phyloP scores from a whole-genome alignment of 2,329 filamentous ascomycete species.

The Ophiocordyceps australis region DNA sequence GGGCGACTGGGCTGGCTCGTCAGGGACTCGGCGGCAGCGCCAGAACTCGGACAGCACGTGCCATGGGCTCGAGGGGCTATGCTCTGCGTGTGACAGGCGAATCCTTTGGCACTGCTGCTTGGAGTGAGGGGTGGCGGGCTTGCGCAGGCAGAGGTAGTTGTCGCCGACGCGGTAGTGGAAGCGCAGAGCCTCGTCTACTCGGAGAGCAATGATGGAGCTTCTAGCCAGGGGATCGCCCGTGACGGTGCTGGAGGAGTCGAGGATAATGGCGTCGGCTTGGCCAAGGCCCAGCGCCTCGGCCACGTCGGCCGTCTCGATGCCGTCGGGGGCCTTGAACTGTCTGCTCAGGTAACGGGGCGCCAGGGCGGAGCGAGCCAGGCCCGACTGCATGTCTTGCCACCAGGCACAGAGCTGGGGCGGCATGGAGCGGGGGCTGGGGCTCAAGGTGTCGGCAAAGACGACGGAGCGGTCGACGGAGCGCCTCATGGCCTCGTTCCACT shows the following conservation, averaged over 20 bases:
- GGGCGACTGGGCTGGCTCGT: conserved; percentile 5
- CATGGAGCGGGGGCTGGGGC: conserved; percentile 5
- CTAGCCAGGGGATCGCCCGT: conserved; percentile 24
- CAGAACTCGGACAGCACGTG: conserved; percentile 28
- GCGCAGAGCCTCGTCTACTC: conserved; percentile 34
- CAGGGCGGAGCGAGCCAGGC: conserved; percentile 11
- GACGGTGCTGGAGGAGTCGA: conserved; percentile 40
- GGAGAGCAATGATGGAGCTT: conserved; percentile 58
- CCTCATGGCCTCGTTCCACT: conserved; percentile 32
- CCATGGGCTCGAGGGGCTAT: conserved; percentile 23
- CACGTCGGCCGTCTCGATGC: conserved; percentile 32
- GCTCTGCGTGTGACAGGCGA: conserved; percentile 6
- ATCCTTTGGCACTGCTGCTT: conserved; percentile 10
- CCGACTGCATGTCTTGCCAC: conserved; percentile 7
- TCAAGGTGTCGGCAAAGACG: conserved; percentile 6
- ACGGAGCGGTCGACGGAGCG: conserved; percentile 3
- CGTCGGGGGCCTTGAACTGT: conserved; percentile 22
- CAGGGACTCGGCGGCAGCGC: conserved; percentile 9
- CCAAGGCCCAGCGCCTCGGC: conserved; percentile 27
- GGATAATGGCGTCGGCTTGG: conserved; percentile 29
- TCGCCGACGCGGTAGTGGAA: conserved; percentile 38
- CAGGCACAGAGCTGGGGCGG: conserved; percentile 5
- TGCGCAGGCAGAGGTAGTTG: conserved; percentile 13
- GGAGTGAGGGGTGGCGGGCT: conserved; percentile 5
- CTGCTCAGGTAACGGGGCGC: conserved; percentile 18